phyloP scores from a whole-genome alignment of 192 early-diverging fungal species.

The Entrophospora sp. region DNA sequence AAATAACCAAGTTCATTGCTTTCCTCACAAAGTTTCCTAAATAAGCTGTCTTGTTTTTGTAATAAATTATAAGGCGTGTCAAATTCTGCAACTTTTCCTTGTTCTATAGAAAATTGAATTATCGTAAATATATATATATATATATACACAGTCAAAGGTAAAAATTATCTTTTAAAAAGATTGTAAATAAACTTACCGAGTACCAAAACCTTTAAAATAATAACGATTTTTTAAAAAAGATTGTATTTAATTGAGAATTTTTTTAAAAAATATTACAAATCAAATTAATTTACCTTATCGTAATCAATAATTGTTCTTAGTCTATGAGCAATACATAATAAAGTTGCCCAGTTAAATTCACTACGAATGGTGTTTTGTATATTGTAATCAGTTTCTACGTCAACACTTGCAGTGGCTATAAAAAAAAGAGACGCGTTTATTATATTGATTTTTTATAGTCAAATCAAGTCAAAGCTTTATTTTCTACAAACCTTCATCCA shows the following conservation, averaged over 20 bases:
- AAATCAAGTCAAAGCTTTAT: no score
- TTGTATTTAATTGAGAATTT: no score
- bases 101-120: constrained; percentile 46
- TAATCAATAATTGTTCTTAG: constrained; percentile 43
- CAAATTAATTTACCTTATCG: constrained; percentile 24
- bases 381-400: constrained; percentile 31
- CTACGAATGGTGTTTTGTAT: constrained; percentile 29
- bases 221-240: no score
- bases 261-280: no score
- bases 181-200: not conserved
- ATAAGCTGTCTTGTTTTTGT: constrained; percentile 15
- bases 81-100: constrained; percentile 44
- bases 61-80: constrained; percentile 17
- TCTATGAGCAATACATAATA: constrained; percentile 43
- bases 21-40: constrained; percentile 18
- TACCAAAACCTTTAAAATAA: not conserved
- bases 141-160: no score
- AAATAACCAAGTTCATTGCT: not conserved
- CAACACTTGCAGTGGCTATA: constrained; percentile 40
- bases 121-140: no score
- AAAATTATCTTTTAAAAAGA: not conserved
- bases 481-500: constrained; percentile 6
- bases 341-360: constrained; percentile 28
- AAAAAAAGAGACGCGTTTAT: no score
- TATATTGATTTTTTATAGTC: no score